Percentiles rank a stretch among this genome's conserved stretches.
phyloP scores from a whole-genome alignment of 2,329 filamentous ascomycete species.

The Blumeria graminis region DNA sequence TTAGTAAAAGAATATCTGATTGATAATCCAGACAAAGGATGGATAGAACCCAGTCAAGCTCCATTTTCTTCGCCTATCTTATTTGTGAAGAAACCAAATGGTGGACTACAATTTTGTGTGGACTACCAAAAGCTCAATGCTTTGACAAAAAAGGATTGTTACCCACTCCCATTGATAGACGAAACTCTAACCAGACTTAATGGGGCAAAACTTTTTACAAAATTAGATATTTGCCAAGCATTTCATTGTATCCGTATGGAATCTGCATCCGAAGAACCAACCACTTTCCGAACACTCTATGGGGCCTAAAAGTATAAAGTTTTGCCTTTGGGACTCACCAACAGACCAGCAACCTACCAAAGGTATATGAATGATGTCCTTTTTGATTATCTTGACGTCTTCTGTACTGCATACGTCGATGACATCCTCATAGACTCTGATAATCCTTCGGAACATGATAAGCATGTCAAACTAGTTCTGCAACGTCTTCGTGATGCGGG shows the following conservation, averaged over 20 bases:
- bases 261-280: neutral
- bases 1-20: neutral
- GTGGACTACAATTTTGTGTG: neutral
- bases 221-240: slow-evolving; percentile 1
- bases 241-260: slow-evolving; percentile 1
- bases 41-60: neutral
- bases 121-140: neutral
- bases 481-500: neutral
- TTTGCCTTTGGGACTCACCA: slow-evolving; percentile 1
- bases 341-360: slow-evolving; percentile 1
- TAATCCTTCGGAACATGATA: neutral
- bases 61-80: neutral
- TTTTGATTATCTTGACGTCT: neutral
- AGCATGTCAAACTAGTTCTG: slow-evolving; percentile 1
- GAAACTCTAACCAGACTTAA: neutral
- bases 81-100: neutral
- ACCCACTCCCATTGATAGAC: neutral
- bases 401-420: slow-evolving; percentile 1
- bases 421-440: slow-evolving; percentile 4
- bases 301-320: slow-evolving; percentile 1
- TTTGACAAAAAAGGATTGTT: neutral
- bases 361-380: slow-evolving; percentile 2
- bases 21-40: neutral
- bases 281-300: neutral
- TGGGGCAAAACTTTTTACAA: neutral